Evolutionary conservation across 169 alveolate genomes (phyloP).

Genomic region (Babesia microti): DNA sequence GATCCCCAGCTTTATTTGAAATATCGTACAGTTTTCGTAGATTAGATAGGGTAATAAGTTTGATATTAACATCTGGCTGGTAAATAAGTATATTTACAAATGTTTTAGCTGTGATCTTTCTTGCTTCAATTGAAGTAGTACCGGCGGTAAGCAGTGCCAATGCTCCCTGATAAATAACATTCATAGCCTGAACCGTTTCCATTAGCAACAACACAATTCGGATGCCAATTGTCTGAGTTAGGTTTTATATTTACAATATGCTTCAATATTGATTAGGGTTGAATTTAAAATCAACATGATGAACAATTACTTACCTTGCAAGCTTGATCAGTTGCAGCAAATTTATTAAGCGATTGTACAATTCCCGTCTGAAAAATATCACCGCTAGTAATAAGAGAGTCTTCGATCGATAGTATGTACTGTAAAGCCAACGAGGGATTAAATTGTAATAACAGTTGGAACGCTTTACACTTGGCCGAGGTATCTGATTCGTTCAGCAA

Average conservation of each 20-base stretch:
- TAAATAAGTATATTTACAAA: conserved; percentile 72
- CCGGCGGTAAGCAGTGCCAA: conserved; percentile 5
- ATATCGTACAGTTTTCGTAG: conserved; percentile 34
- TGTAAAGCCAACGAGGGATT: conserved; percentile 74
- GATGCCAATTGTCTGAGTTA: conserved; percentile 18
- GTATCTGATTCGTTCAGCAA: conserved; percentile 75
- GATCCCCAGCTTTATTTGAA: conserved; percentile 39
- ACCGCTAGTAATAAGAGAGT: conserved; percentile 52
- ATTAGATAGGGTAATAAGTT: conserved; percentile 55
- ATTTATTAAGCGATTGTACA: conserved; percentile 66
- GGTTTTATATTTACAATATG: conserved; percentile 5
- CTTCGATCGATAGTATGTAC: conserved; percentile 60
- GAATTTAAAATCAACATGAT: conserved; percentile 14
- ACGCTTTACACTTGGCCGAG: conserved; percentile 83
- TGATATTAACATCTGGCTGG: conserved; percentile 83
- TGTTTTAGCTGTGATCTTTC: conserved; percentile 76
- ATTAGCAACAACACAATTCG: conserved; percentile 19
- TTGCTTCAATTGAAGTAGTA: conserved; percentile 38
- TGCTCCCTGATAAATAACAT: conserved; percentile 27
- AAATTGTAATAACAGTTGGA: conserved; percentile 70
- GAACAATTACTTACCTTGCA: conserved; percentile 49
- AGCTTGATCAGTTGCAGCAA: conserved; percentile 61
- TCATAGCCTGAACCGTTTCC: conserved; percentile 28
- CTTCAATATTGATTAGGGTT: conserved; percentile 10
- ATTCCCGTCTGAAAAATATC: conserved; percentile 73